phyloP scores from a whole-genome alignment of 139 green algal genomes.

The Asterochloris sp. region DNA sequence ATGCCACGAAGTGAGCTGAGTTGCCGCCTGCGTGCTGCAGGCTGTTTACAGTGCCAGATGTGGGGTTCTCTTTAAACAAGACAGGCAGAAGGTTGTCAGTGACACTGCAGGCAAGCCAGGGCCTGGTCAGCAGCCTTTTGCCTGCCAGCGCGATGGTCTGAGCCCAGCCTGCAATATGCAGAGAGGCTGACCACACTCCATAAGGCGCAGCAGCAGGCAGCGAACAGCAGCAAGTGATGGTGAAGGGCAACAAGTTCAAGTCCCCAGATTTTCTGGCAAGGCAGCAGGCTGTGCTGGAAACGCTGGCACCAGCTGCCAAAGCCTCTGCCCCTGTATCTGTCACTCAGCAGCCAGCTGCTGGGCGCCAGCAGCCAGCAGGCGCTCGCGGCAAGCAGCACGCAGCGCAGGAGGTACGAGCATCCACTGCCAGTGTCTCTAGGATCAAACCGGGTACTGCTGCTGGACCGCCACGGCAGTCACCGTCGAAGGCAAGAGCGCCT shows the following conservation, averaged over 20 bases:
- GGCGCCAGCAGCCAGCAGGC: not conserved
- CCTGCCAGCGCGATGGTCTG: too few species aligned
- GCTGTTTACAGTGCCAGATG: slow-evolving; percentile 3
- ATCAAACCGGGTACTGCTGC: too few species aligned
- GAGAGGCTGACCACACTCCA: not conserved
- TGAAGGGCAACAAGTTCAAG: slow-evolving; percentile 28
- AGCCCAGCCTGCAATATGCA: not conserved
- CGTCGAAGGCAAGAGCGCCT: too few species aligned
- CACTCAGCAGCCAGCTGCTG: not conserved
- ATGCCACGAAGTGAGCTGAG: too few species aligned
- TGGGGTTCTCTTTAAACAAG: not conserved
- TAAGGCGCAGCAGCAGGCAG: not conserved
- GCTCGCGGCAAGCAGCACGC: too few species aligned
- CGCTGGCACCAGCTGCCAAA: not conserved
- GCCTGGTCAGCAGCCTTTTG: not conserved
- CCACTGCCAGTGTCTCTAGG: too few species aligned
- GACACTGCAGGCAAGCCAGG: not conserved
- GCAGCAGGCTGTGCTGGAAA: not conserved
- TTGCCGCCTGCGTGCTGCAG: not conserved
- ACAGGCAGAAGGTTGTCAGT: not conserved
- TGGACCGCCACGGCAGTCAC: too few species aligned
- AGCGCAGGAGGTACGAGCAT: too few species aligned
- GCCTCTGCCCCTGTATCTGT: too few species aligned
- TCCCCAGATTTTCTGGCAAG: not conserved
- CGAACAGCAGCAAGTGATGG: not conserved